Conservation (phyloP, 495 filamentous ascomycete species). For the Barbatosphaeria neglecta region DNA sequence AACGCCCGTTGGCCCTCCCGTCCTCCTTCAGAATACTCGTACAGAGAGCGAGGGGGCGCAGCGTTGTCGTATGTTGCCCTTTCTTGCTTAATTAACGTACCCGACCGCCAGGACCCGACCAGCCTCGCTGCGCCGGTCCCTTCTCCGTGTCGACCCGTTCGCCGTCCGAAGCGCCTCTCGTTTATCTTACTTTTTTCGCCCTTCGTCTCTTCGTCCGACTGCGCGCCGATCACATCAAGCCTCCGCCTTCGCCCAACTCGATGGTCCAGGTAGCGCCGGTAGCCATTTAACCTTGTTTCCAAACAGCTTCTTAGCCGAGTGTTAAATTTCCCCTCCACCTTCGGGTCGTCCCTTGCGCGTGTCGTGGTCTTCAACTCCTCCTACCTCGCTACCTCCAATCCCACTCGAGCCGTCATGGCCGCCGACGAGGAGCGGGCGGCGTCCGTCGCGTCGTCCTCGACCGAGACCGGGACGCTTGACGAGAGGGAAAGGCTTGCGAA, state of each 20-base stretch:
- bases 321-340: background rate
- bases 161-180: background rate
- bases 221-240: background rate
- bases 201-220: background rate
- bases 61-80: no score
- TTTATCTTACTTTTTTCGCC: background rate
- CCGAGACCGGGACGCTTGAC: slow-evolving; percentile 12
- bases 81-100: no score
- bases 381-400: background rate
- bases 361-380: background rate
- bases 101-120: background rate
- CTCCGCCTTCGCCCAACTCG: slow-evolving; percentile 7
- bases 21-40: no score
- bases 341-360: no score
- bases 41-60: no score
- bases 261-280: background rate
- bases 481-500: slow-evolving; percentile 10
- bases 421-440: slow-evolving; percentile 11
- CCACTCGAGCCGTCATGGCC: background rate
- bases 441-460: slow-evolving; percentile 25
- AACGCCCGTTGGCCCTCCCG: no score
- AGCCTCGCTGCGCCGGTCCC: background rate
- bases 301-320: background rate
- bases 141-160: background rate
- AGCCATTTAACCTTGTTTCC: background rate